These are phyloP conservation scores for Skeletonema potamos DNA, from an alignment of 108 stramenopile species.

Conservation along the genomic window DNA sequence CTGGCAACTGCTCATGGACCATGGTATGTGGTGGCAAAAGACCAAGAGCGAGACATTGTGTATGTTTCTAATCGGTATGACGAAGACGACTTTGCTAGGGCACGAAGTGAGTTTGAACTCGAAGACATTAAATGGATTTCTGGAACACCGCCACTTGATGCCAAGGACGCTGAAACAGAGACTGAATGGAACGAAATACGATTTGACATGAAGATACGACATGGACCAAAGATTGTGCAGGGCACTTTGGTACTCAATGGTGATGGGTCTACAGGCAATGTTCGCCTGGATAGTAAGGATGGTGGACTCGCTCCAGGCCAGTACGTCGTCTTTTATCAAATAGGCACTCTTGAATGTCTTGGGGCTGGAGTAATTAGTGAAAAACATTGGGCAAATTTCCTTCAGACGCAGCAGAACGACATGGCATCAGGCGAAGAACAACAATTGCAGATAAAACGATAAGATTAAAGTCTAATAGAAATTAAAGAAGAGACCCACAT, in stretches of 20 bases:
- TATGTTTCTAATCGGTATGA: conserved; percentile 91
- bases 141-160: conserved; percentile 49
- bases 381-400: conserved; percentile 72
- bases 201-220: conserved; percentile 87
- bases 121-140: conserved; percentile 89
- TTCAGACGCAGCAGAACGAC: conserved; percentile 18
- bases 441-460: background rate
- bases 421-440: background rate
- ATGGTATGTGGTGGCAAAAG: conserved; percentile 96
- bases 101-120: conserved; percentile 79
- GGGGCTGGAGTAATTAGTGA: conserved; percentile 91
- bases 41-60: conserved; percentile 69
- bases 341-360: conserved; percentile 80
- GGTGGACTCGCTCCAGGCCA: conserved; percentile 95
- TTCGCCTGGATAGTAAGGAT: conserved; percentile 77
- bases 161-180: conserved; percentile 25
- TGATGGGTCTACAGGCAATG: conserved; percentile 47
- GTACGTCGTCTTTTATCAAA: conserved; percentile 89
- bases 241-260: conserved; percentile 59
- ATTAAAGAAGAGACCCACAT: background rate
- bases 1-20: conserved; percentile 81
- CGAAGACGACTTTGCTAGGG: conserved; percentile 58
- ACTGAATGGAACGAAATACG: conserved; percentile 34
- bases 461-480: background rate
- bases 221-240: conserved; percentile 81